A percentile compares a stretch with the other conserved stretches of the same genome.
phyloP scores from a whole-genome alignment of 768 basidiomycete genomes.

The Termitomyces heimii region DNA sequence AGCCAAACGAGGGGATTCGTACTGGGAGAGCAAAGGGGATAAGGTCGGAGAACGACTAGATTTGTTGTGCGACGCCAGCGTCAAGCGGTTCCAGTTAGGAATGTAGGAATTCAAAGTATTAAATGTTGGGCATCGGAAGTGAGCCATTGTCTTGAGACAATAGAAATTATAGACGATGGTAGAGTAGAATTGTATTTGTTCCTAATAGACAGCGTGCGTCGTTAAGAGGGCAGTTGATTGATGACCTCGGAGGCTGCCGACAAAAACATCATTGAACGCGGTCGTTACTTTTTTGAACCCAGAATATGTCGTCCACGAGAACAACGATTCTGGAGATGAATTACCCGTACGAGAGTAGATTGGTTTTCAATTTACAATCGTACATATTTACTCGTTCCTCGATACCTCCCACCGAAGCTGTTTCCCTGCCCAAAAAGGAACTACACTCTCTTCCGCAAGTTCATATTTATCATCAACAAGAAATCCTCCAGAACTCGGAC shows the following conservation, averaged over 20 bases:
- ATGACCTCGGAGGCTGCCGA: not conserved
- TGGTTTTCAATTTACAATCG: not conserved
- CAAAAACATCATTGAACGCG: too few species aligned
- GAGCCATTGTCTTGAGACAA: slow-evolving; percentile 6
- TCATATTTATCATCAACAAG: slow-evolving; percentile 44
- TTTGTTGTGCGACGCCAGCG: slow-evolving; percentile 25
- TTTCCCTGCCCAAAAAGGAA: slow-evolving; percentile 89
- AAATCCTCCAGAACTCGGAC: slow-evolving; percentile 25
- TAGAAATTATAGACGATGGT: not conserved
- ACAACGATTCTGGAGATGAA: not conserved
- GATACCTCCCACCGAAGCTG: slow-evolving; percentile 67
- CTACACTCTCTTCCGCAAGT: slow-evolving; percentile 45
- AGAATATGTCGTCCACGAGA: not conserved
- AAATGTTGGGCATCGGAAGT: slow-evolving; percentile 7
- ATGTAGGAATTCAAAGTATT: slow-evolving; percentile 10
- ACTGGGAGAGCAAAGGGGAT: slow-evolving; percentile 16
- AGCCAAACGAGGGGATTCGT: slow-evolving; percentile 5
- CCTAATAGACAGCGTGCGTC: not conserved
- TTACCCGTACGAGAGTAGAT: not conserved
- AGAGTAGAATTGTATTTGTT: not conserved
- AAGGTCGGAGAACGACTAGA: slow-evolving; percentile 18
- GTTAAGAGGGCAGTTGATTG: slow-evolving; percentile 4
- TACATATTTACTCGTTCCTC: slow-evolving; percentile 1
- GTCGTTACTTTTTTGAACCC: not conserved
- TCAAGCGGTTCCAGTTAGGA: slow-evolving; percentile 12